phyloP scores from a whole-genome alignment of 2,329 filamentous ascomycete species.

The Fusarium xyrophilum region DNA sequence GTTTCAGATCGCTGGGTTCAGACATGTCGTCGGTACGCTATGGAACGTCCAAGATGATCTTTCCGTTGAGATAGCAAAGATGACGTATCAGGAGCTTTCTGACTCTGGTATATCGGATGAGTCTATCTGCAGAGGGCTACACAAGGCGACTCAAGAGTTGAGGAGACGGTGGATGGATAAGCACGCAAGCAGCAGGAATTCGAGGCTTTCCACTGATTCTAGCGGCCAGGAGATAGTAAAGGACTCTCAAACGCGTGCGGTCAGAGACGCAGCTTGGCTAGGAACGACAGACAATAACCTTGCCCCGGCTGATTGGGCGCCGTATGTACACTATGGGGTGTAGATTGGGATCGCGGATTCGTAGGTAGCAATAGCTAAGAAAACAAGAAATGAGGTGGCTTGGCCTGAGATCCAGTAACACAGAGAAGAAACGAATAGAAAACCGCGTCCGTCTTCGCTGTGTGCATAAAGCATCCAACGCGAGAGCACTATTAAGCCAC shows the following conservation, averaged over 20 bases:
- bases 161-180: neutral
- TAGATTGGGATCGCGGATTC: neutral
- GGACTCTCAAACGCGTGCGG: too few relatives aligned
- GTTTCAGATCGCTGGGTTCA: neutral
- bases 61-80: neutral
- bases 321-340: neutral
- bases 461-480: neutral
- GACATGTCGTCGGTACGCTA: neutral
- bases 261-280: neutral
- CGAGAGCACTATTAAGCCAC: neutral
- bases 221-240: too few relatives aligned
- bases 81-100: neutral
- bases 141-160: neutral
- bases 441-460: neutral
- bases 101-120: neutral
- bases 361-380: too few relatives aligned
- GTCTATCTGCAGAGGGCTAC: neutral
- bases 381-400: neutral
- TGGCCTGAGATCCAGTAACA: neutral
- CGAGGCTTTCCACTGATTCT: too few relatives aligned
- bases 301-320: neutral
- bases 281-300: fast-evolving
- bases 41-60: neutral
- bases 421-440: neutral
- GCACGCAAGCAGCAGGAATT: too few relatives aligned